phyloP scores from a whole-genome alignment of 2,329 filamentous ascomycete species.

The Colletotrichum lindemuthianum region DNA sequence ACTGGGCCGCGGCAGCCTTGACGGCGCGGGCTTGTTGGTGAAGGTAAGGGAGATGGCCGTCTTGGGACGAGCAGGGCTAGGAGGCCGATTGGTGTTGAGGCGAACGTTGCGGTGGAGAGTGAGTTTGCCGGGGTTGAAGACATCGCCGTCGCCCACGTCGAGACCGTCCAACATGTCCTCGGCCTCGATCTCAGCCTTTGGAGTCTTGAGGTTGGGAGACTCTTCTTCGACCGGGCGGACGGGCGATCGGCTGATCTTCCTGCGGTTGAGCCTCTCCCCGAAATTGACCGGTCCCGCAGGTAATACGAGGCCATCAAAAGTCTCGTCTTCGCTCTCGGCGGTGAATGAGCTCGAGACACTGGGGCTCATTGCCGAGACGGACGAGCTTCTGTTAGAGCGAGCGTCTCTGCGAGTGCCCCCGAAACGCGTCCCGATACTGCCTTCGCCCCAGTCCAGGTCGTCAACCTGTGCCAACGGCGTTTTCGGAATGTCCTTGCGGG shows the following conservation, averaged over 20 bases:
- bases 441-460: constrained; percentile 94
- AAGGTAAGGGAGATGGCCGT: constrained; percentile 90
- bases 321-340: constrained; percentile 92
- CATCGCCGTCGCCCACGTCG: constrained; percentile 84
- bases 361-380: constrained; percentile 88
- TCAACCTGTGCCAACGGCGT: constrained; percentile 71
- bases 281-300: constrained; percentile 88
- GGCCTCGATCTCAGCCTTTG: constrained; percentile 55
- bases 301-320: constrained; percentile 87
- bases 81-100: constrained; percentile 76
- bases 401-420: constrained; percentile 84
- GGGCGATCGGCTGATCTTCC: constrained; percentile 70
- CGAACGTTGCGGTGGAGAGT: constrained; percentile 93
- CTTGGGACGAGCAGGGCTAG: constrained; percentile 76
- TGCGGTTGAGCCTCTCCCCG: constrained; percentile 77
- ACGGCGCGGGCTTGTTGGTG: constrained; percentile 78
- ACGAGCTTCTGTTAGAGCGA: constrained; percentile 85
- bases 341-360: constrained; percentile 93
- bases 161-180: constrained; percentile 90
- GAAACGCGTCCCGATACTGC: constrained; percentile 89
- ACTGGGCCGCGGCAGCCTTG: constrained; percentile 82
- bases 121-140: constrained; percentile 82
- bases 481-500: constrained; percentile 68
- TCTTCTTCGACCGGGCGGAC: constrained; percentile 56
- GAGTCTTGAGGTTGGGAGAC: constrained; percentile 44